Percentiles rank a stretch among this genome's conserved stretches.
phyloP scores from a whole-genome alignment of 257 asterid genomes.

The Solanum chiquidenum region DNA sequence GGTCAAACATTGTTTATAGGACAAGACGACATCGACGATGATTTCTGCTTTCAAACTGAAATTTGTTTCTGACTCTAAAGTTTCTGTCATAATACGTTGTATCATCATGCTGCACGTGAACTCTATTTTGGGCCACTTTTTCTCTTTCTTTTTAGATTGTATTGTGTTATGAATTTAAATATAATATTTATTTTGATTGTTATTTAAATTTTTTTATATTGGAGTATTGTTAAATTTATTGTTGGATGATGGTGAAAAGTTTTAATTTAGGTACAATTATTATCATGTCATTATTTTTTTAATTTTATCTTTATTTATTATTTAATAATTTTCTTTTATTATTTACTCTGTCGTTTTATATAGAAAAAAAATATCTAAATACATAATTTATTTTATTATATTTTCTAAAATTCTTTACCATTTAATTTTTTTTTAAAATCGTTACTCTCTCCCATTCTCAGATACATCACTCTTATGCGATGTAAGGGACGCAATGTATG shows the following conservation, averaged over 20 bases:
- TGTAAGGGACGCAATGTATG: not conserved
- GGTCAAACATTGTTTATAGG: not conserved
- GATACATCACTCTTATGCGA: too few species aligned
- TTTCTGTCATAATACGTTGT: not conserved
- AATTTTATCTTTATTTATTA: too few species aligned
- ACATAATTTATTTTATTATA: too few species aligned
- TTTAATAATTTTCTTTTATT: too few species aligned
- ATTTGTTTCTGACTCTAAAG: not conserved
- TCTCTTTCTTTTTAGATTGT: not conserved
- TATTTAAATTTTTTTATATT: too few species aligned
- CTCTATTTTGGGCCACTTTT: not conserved
- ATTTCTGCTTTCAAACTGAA: not conserved
- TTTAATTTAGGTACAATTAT: not conserved
- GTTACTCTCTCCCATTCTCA: not conserved
- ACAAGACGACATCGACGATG: not conserved
- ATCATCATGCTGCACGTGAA: not conserved
- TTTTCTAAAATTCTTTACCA: too few species aligned
- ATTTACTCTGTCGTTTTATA: not conserved
- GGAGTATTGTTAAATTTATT: too few species aligned
- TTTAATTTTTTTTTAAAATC: too few species aligned
- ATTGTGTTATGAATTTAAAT: too few species aligned
- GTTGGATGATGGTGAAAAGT: not conserved
- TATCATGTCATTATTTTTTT: not conserved
- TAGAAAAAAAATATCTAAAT: too few species aligned
- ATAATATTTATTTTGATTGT: too few species aligned